phyloP scores from a whole-genome alignment of 495 filamentous ascomycete genomes.

The Xylaria grammica region DNA sequence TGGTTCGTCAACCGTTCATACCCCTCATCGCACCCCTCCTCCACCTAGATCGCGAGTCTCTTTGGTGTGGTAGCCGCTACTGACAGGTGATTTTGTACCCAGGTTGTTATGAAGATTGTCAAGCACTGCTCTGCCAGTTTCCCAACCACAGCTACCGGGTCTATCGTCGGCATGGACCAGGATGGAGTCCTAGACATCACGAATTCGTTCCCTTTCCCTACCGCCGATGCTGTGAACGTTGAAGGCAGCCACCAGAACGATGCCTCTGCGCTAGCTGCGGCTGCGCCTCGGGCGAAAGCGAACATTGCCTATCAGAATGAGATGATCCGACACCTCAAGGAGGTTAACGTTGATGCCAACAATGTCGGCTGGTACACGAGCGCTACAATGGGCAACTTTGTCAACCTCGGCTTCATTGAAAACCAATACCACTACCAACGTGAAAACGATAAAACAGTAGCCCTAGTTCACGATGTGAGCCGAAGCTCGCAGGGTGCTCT shows the following conservation, averaged over 20 bases:
- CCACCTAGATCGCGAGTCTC: slow-evolving; percentile 25
- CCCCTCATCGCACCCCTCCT: slow-evolving; percentile 18
- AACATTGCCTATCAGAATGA: slow-evolving; percentile 90
- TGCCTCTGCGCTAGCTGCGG: slow-evolving; percentile 77
- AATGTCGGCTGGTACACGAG: slow-evolving; percentile 99
- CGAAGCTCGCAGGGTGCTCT: slow-evolving; percentile 90
- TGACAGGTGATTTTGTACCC: slow-evolving; percentile 25
- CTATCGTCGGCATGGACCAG: slow-evolving; percentile 90
- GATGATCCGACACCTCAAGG: slow-evolving; percentile 94
- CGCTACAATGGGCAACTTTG: slow-evolving; percentile 97
- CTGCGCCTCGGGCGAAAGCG: slow-evolving; percentile 88
- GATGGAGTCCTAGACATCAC: slow-evolving; percentile 86
- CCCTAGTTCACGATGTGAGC: slow-evolving; percentile 92
- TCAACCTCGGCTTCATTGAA: slow-evolving; percentile 93
- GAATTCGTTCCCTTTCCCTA: slow-evolving; percentile 93
- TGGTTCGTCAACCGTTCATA: slow-evolving; percentile 58
- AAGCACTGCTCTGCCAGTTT: slow-evolving; percentile 88
- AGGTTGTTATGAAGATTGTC: slow-evolving; percentile 97
- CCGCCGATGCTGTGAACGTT: slow-evolving; percentile 69
- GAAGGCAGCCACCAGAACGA: slow-evolving; percentile 80
- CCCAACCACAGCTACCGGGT: slow-evolving; percentile 88
- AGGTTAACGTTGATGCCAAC: slow-evolving; percentile 98
- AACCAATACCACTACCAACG: slow-evolving; percentile 98
- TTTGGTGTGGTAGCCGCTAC: slow-evolving; percentile 19
- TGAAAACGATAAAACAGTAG: slow-evolving; percentile 92